Base-by-base conservation (phyloP, 2,329 filamentous ascomycete genomes). In the Thelonectria olida region DNA sequence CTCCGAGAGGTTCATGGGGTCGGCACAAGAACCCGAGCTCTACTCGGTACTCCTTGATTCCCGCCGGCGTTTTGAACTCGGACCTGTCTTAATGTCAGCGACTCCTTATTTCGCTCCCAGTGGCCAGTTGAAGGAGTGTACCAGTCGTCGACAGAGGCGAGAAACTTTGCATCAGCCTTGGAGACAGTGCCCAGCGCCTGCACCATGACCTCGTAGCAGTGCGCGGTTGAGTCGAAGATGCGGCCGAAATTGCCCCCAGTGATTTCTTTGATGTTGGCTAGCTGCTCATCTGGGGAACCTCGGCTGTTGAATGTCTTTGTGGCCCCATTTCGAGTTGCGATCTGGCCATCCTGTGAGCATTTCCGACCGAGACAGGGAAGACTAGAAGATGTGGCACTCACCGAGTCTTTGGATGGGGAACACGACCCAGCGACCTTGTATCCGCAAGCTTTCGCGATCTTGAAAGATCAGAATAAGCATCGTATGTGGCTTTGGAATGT, bases 361-460 rank as follows among this genome's bases (percentile, higher is more conserved):
- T 5, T 34, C n/a, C n/a, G n/a, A n/a, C n/a, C n/a, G n/a, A n/a
- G n/a, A 41, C 5, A 7, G 17, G n/a, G 5, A 23, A n/a, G n/a
- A 12, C n/a, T 25, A 15, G 3, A 22, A 6, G 2, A n/a, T 12
- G 15, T 4, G 12, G 10, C 4, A 49, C 66, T n/a, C 54, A 74
- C 73, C 17, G 66, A 45, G 25, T 54, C 23, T 20, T 76, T 76
- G 2, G 65, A 67, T 5, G 73, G 67, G 1, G 77, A 79, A 48
- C 74, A 78, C 3, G 75, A 76, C 1, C 76, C 73, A 2, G 78
- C 69, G 3, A 80, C 74, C 45, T 77, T 77, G 61, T 74, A 78
- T 9, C 77, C 77, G 38, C 72, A 74, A 8, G 75, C 45, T 22
- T 71, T 74, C 7, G 71, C 73, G 23, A 80, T 59, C 76, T 79